Conservation (phyloP, 768 basidiomycete species). For the Boletellus ananas region DNA sequence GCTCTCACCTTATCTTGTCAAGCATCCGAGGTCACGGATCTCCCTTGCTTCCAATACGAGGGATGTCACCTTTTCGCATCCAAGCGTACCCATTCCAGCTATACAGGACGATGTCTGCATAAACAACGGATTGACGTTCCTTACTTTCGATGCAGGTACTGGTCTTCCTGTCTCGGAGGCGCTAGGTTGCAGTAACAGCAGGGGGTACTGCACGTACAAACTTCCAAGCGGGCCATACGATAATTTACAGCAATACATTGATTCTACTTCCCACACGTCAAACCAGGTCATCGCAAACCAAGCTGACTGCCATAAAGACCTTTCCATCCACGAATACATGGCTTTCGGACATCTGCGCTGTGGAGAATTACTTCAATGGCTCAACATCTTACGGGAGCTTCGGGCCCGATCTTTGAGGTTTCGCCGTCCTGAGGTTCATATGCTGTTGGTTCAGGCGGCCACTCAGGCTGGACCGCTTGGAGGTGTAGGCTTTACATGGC, state of each 20-base stretch:
- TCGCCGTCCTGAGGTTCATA: constrained; percentile 36
- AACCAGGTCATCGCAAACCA: constrained; percentile 46
- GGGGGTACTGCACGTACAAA: constrained; percentile 27
- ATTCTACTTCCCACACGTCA: constrained; percentile 33
- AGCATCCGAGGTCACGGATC: constrained; percentile 24
- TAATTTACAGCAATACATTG: constrained; percentile 35
- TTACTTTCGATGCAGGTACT: constrained; percentile 27
- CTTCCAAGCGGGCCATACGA: constrained; percentile 35
- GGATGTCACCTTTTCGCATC: too few relatives aligned
- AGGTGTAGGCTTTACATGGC: constrained; percentile 32
- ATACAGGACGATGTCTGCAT: constrained; percentile 17
- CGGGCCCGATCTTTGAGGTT: constrained; percentile 36
- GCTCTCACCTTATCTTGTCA: neutral
- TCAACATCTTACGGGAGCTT: constrained; percentile 46
- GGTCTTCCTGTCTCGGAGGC: constrained; percentile 11
- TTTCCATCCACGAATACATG: constrained; percentile 43
- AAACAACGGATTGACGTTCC: constrained; percentile 30
- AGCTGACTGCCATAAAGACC: constrained; percentile 34
- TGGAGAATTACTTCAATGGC: constrained; percentile 45
- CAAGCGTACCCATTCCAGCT: constrained; percentile 26
- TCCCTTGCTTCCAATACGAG: constrained; percentile 37
- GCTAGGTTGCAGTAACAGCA: constrained; percentile 12
- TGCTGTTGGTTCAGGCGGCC: constrained; percentile 40
- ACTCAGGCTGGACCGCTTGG: constrained; percentile 38
- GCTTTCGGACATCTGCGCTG: constrained; percentile 43